Percentiles rank a stretch among this genome's conserved stretches.
Conservation (phyloP, 768 basidiomycete genomes). For the Clitopilus passeckerianus region DNA sequence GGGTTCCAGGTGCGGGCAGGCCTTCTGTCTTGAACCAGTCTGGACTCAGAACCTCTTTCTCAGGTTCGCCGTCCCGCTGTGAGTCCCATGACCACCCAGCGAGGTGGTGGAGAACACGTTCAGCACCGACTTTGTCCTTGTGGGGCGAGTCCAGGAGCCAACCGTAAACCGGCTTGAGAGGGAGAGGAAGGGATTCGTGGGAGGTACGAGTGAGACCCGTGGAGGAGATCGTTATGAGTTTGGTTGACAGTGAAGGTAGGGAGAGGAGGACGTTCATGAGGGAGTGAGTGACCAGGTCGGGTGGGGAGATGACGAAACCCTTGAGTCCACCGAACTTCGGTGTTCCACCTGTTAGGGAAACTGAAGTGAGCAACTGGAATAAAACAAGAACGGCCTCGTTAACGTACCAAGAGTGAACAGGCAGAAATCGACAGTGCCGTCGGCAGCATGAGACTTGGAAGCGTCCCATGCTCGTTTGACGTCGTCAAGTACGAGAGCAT, state of each 20-base stretch:
- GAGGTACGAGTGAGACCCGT: constrained; percentile 45
- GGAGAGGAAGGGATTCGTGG: constrained; percentile 39
- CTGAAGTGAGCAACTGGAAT: constrained; percentile 1
- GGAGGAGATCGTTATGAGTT: constrained; percentile 49
- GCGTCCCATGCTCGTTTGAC: constrained; percentile 49
- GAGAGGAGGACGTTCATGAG: constrained; percentile 54
- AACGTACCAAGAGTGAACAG: constrained; percentile 58
- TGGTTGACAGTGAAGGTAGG: constrained; percentile 40
- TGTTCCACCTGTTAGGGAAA: constrained; percentile 31
- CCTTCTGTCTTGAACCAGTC: constrained; percentile 38
- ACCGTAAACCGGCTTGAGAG: constrained; percentile 43
- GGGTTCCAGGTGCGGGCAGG: constrained; percentile 35
- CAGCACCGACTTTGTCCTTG: constrained; percentile 57
- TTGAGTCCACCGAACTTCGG: constrained; percentile 40
- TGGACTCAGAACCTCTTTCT: constrained; percentile 33
- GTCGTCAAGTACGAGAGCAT: constrained; percentile 50
- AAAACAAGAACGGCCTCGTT: background rate
- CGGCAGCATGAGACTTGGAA: constrained; percentile 11
- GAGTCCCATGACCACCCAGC: constrained; percentile 48
- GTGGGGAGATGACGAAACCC: constrained; percentile 44
- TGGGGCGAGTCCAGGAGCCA: constrained; percentile 41
- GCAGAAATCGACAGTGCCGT: constrained; percentile 42
- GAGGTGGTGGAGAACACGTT: constrained; percentile 43
- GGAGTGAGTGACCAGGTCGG: constrained; percentile 54
- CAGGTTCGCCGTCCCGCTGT: constrained; percentile 31